A percentile compares a stretch with the other conserved stretches of the same genome.
Evolutionary conservation across 2,329 filamentous ascomycete species (phyloP).

Genomic region (Colletotrichum lindemuthianum): DNA sequence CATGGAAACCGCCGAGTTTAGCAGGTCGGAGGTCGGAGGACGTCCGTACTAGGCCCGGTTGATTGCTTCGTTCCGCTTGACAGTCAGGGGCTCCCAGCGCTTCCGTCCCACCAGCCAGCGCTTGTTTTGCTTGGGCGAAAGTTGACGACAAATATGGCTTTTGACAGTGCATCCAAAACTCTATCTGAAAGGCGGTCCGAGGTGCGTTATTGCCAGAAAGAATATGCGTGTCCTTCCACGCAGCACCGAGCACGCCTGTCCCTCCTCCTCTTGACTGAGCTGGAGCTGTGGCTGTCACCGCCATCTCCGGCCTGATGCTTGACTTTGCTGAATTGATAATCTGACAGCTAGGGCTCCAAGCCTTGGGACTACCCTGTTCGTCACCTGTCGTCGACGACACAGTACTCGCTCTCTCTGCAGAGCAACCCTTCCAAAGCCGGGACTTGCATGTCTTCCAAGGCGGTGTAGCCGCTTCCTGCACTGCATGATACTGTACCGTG

Average conservation of each 20-base stretch:
- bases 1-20: conserved; percentile 29
- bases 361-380: conserved; percentile 19
- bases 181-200: conserved; percentile 34
- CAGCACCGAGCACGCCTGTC: too few species aligned
- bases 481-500: too few species aligned
- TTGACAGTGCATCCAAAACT: conserved; percentile 33
- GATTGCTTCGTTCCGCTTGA: conserved; percentile 28
- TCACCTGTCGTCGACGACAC: conserved; percentile 4
- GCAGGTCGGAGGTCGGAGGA: conserved; percentile 34
- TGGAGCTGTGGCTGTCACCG: conserved; percentile 13
- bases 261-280: too few species aligned
- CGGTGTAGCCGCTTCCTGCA: conserved; percentile 27
- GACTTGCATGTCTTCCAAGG: conserved; percentile 29
- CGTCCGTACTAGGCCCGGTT: conserved; percentile 34
- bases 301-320: conserved; percentile 28
- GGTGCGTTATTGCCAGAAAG: background rate
- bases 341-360: conserved; percentile 20
- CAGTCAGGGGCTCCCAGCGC: conserved; percentile 26
- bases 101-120: conserved; percentile 16
- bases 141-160: conserved; percentile 22
- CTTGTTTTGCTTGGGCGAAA: conserved; percentile 25
- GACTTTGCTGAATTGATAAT: conserved; percentile 30
- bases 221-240: background rate
- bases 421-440: conserved; percentile 21
- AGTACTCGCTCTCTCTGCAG: conserved; percentile 2